These are phyloP conservation scores for Candida incommunis DNA, from an alignment of 805 yeast species.

Conservation along the genomic window DNA sequence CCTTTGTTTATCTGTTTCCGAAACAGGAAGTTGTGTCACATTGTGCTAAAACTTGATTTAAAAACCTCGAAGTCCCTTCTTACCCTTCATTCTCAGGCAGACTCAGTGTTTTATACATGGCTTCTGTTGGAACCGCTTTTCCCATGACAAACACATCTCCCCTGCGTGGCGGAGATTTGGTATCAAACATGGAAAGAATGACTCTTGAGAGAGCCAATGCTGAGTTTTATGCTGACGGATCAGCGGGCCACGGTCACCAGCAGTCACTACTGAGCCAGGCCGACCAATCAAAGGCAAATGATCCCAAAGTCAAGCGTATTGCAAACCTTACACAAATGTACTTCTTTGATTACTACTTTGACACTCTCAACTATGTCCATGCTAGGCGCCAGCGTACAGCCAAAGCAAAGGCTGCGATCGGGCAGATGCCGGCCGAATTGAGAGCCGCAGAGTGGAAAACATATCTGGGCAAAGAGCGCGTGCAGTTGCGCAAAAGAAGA, in stretches of 20 bases:
- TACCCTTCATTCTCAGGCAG: no score
- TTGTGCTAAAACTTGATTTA: not conserved
- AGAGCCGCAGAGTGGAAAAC: constrained; percentile 55
- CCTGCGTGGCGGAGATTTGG: not conserved
- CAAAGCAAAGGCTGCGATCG: constrained; percentile 42
- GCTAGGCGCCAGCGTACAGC: constrained; percentile 70
- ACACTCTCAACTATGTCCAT: constrained; percentile 84
- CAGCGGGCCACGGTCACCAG: not conserved
- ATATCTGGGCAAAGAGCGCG: constrained; percentile 74
- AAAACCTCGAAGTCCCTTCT: no score
- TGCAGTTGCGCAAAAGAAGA: constrained; percentile 73
- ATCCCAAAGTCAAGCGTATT: constrained; percentile 66
- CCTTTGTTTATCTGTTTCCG: not conserved
- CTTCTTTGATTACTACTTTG: constrained; percentile 91
- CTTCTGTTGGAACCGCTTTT: not conserved
- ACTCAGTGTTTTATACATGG: not conserved
- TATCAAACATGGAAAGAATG: not conserved
- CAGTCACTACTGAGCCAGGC: not conserved
- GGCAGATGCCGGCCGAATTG: constrained; percentile 23
- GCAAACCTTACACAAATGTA: constrained; percentile 89
- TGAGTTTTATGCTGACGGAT: not conserved
- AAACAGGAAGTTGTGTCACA: not conserved
- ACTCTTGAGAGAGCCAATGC: not conserved
- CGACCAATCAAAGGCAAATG: constrained; percentile 8
- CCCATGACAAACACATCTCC: not conserved